Conservation (phyloP, 1,139 yeast genomes). For the Saccharomyces hybrid region DNA sequence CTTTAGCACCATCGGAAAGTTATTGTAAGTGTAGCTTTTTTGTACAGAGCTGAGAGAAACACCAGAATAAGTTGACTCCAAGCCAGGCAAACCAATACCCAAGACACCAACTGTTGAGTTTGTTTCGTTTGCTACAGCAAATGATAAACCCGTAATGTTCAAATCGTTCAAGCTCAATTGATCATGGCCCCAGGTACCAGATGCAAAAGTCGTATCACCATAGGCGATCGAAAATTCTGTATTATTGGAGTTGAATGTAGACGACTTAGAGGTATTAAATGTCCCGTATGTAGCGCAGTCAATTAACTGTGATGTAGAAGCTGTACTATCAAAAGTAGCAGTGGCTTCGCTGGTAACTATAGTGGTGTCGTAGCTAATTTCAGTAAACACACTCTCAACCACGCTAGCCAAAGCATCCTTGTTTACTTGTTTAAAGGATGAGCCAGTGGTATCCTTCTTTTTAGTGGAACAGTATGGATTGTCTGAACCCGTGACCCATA, state of each 20-base stretch:
- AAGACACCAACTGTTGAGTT: constrained; percentile 52
- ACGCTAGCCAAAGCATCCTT: not conserved
- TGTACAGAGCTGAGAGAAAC: not conserved
- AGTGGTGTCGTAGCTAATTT: not conserved
- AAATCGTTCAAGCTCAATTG: constrained; percentile 39
- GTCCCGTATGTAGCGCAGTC: constrained; percentile 12
- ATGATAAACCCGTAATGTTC: constrained; percentile 34
- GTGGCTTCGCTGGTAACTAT: not conserved
- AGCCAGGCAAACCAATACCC: constrained; percentile 53
- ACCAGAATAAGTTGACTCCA: constrained; percentile 35
- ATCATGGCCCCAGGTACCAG: constrained; percentile 63
- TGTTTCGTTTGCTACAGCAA: constrained; percentile 54
- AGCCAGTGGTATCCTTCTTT: not conserved
- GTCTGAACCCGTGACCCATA: constrained; percentile 45
- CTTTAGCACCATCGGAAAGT: constrained; percentile 46
- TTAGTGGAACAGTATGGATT: constrained; percentile 19
- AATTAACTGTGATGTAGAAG: not conserved
- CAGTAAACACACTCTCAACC: not conserved
- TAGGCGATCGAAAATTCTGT: constrained; percentile 47
- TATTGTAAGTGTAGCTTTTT: constrained; percentile 2
- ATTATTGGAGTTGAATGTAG: constrained; percentile 39
- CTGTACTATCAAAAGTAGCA: not conserved
- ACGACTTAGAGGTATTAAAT: constrained; percentile 27
- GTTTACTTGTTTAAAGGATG: not conserved
- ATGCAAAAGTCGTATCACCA: constrained; percentile 56